phyloP scores from a whole-genome alignment of 345 rosid genomes.

The Viola odorata region DNA sequence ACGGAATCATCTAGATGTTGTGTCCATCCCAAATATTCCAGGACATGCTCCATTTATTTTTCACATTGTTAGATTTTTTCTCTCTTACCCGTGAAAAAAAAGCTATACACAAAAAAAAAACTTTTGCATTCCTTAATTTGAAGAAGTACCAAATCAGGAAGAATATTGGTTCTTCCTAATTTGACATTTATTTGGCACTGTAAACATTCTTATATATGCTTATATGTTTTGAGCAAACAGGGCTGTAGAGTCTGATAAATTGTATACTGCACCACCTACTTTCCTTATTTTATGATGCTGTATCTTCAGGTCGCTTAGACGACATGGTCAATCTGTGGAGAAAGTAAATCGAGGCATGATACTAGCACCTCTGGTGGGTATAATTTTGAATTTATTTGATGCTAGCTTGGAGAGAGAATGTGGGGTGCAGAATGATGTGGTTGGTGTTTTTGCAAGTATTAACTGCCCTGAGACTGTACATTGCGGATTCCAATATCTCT shows the following conservation, averaged over 20 bases:
- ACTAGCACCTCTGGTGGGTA: slow-evolving; percentile 81
- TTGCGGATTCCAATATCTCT: slow-evolving; percentile 71
- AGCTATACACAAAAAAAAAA: too few species aligned
- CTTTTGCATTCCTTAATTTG: too few species aligned
- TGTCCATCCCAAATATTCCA: too few species aligned
- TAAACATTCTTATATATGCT: too few species aligned
- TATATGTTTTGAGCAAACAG: too few species aligned
- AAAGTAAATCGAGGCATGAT: slow-evolving; percentile 72
- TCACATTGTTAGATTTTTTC: too few species aligned
- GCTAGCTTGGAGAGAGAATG: slow-evolving; percentile 37
- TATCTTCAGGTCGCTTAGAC: slow-evolving; percentile 58
- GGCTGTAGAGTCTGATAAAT: too few species aligned
- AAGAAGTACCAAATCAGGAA: too few species aligned
- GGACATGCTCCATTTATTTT: too few species aligned
- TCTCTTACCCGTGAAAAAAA: too few species aligned
- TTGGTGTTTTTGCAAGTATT: slow-evolving; percentile 73
- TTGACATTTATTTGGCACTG: too few species aligned
- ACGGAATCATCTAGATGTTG: not conserved
- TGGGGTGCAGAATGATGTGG: slow-evolving; percentile 51
- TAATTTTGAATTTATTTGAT: slow-evolving; percentile 83
- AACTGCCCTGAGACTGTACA: slow-evolving; percentile 74
- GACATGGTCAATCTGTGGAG: slow-evolving; percentile 68
- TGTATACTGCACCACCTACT: not conserved
- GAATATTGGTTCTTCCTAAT: too few species aligned
- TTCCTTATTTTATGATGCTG: not conserved